Conservation (phyloP, 495 filamentous ascomycete species). For the Aspergillus panamensis region DNA sequence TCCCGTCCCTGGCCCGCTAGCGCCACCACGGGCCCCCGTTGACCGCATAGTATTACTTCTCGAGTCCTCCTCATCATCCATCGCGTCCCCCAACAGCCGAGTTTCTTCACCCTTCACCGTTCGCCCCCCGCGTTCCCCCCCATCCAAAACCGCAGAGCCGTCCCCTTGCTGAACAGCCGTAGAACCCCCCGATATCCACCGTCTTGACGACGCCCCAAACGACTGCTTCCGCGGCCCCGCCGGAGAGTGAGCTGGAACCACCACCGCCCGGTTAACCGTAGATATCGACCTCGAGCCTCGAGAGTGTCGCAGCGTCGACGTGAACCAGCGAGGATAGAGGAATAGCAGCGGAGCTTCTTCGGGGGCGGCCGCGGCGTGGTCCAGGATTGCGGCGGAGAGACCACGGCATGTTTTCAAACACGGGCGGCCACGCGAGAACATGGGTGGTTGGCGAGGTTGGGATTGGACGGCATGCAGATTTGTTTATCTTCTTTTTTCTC, state of each 20-base stretch:
- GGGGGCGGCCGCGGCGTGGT: constrained; percentile 35
- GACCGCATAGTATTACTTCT: background rate
- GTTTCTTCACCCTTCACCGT: background rate
- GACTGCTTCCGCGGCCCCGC: constrained; percentile 7
- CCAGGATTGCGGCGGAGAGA: constrained; percentile 34
- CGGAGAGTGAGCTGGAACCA: background rate
- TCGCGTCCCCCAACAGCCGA: background rate
- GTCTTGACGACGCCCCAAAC: constrained; percentile 23
- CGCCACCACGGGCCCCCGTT: background rate
- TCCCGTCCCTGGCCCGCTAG: no score
- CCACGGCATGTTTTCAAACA: constrained; percentile 39
- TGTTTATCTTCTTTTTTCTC: background rate
- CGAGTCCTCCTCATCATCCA: background rate
- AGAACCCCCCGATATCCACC: constrained; percentile 28
- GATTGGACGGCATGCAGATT: background rate
- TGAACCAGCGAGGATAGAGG: constrained; percentile 46
- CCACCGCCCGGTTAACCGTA: background rate
- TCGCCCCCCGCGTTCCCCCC: background rate
- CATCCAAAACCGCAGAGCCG: background rate
- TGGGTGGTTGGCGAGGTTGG: constrained; percentile 23
- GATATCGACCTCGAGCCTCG: constrained; percentile 12
- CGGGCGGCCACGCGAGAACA: constrained; percentile 41
- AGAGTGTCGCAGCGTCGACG: constrained; percentile 23
- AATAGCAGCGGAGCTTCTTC: constrained; percentile 43
- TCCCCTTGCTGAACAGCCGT: background rate